These are phyloP conservation scores for Plasmodium adleri DNA, from an alignment of 169 alveolate species.

Conservation along the genomic window DNA sequence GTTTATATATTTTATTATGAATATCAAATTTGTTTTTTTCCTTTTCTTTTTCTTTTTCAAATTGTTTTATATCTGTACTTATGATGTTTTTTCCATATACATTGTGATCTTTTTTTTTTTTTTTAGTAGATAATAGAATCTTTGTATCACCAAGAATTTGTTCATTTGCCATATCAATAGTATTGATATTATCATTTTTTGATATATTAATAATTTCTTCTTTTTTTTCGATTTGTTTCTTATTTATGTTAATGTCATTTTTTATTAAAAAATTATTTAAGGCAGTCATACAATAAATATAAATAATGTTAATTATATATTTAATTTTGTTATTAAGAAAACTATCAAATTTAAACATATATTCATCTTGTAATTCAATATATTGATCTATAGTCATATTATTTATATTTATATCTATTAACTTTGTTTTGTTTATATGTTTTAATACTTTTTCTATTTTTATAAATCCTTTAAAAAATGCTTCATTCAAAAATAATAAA, in stretches of 20 bases:
- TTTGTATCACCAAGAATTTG: too few species aligned
- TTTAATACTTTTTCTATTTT: conserved; percentile 18
- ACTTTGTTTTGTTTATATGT: conserved; percentile 5
- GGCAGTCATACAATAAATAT: conserved; percentile 26
- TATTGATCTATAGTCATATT: conserved; percentile 46
- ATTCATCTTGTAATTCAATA: conserved; percentile 23
- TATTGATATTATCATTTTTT: too few species aligned
- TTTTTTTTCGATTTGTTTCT: not conserved
- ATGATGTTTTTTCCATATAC: not conserved
- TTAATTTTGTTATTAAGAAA: conserved; percentile 24
- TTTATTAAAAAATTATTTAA: conserved; percentile 12
- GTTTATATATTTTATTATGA: not conserved
- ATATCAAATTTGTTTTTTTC: too few species aligned
- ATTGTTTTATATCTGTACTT: not conserved
- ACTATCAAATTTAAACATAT: conserved; percentile 15
- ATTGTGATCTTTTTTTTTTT: not conserved
- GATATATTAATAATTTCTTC: not conserved
- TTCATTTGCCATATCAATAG: too few species aligned
- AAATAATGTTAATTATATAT: conserved; percentile 19
- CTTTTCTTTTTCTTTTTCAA: not conserved
- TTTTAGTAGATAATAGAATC: too few species aligned
- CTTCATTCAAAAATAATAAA: conserved; percentile 28
- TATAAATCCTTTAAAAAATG: conserved; percentile 21
- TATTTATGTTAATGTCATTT: conserved; percentile 5
- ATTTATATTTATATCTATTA: conserved; percentile 40